phyloP scores from a whole-genome alignment of 306 rosid species.

The Vicia faba region DNA sequence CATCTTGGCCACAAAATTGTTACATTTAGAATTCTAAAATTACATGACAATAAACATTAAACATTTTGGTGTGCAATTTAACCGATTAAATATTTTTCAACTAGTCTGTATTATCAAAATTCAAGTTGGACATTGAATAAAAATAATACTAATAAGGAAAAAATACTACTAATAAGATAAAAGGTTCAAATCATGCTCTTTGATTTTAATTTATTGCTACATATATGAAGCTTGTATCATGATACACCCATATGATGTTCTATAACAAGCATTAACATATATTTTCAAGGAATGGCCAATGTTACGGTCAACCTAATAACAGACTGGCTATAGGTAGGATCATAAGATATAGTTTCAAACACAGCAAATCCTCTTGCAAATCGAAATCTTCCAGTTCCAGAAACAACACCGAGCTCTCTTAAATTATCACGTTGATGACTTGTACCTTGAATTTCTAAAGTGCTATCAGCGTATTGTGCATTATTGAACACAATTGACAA shows the following conservation, averaged over 20 bases:
- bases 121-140: background rate
- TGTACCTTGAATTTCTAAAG: slow-evolving; percentile 42
- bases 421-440: slow-evolving; percentile 38
- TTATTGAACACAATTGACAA: slow-evolving; percentile 45
- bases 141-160: background rate
- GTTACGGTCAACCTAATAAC: slow-evolving; percentile 37
- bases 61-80: no score
- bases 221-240: background rate
- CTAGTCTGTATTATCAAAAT: background rate
- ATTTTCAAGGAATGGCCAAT: background rate
- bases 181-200: background rate
- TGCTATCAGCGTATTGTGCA: slow-evolving; percentile 37
- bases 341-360: slow-evolving; percentile 35
- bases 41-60: no score
- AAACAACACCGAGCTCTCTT: slow-evolving; percentile 49
- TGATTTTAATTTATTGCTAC: background rate
- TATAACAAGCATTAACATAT: slow-evolving; percentile 2
- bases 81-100: background rate
- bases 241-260: background rate
- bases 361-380: slow-evolving; percentile 48
- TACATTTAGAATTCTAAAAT: no score
- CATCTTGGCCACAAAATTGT: no score
- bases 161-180: background rate
- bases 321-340: slow-evolving; percentile 18
- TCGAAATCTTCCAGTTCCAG: slow-evolving; percentile 61